Conservation (phyloP, 176 grass and related monocot species). For the Eleusine coracana region DNA sequence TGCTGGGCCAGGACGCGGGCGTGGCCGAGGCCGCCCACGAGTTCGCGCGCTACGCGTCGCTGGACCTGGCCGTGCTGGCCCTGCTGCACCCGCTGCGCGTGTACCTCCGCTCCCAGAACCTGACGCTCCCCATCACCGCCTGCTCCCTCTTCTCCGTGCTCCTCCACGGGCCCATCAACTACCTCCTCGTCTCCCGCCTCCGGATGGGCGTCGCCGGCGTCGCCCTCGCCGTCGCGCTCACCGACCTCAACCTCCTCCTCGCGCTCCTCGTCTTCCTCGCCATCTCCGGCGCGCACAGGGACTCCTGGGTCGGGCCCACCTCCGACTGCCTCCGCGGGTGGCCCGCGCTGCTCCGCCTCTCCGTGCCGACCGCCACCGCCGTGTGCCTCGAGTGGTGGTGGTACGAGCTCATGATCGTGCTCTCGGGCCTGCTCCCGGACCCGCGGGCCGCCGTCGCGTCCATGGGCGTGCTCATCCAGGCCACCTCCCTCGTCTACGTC, state of each 20-base stretch:
- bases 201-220: slow-evolving; percentile 85
- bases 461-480: slow-evolving; percentile 98
- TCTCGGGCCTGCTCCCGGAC: slow-evolving; percentile 79
- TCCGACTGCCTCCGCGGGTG: slow-evolving; percentile 74
- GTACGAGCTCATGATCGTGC: slow-evolving; percentile 99
- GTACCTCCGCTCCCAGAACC: slow-evolving; percentile 82
- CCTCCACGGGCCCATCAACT: slow-evolving; percentile 90
- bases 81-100: slow-evolving; percentile 90
- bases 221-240: slow-evolving; percentile 80
- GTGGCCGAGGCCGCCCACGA: slow-evolving; percentile 65
- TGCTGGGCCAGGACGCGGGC: slow-evolving; percentile 69
- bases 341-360: slow-evolving; percentile 69
- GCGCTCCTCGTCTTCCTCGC: slow-evolving; percentile 77
- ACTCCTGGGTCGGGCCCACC: slow-evolving; percentile 72
- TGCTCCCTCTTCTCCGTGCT: slow-evolving; percentile 90
- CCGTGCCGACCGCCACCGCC: slow-evolving; percentile 74
- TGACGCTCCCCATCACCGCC: slow-evolving; percentile 82
- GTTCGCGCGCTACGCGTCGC: slow-evolving; percentile 71
- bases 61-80: slow-evolving; percentile 74
- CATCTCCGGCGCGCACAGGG: slow-evolving; percentile 64
- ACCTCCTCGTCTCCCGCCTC: slow-evolving; percentile 75
- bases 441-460: slow-evolving; percentile 85
- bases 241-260: slow-evolving; percentile 88
- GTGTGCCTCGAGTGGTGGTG: slow-evolving; percentile 99
- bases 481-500: slow-evolving; percentile 90